Conservation (phyloP, 2,329 filamentous ascomycete genomes). For the Fusarium scirpi region DNA sequence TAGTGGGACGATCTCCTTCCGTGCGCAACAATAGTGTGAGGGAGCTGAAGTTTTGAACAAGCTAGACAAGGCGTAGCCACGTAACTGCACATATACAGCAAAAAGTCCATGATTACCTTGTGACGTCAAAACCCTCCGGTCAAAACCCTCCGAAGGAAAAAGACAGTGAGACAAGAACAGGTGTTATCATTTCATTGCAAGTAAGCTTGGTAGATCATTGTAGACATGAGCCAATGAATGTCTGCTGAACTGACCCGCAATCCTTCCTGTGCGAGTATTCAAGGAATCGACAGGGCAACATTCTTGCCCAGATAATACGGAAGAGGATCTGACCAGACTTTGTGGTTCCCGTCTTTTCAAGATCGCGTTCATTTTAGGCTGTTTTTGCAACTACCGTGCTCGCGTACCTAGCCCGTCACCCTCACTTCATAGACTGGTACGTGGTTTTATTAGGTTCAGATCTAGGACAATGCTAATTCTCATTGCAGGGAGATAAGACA, state of each 20-base stretch:
- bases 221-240: background rate
- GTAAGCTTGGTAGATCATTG: background rate
- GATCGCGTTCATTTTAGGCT: background rate
- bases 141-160: background rate
- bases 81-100: too few species aligned
- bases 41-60: background rate
- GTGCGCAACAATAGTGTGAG: background rate
- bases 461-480: background rate
- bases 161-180: background rate
- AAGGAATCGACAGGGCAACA: background rate
- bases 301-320: background rate
- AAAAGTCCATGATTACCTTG: background rate
- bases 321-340: too few species aligned
- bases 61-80: too few species aligned
- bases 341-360: background rate
- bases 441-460: background rate
- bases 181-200: background rate
- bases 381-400: too few species aligned
- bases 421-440: background rate
- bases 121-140: background rate
- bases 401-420: too few species aligned
- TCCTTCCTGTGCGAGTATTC: background rate
- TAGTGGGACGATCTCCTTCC: background rate
- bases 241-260: background rate
- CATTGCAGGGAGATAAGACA: background rate